Percentiles rank a stretch among this genome's conserved stretches.
These are phyloP conservation scores for Quercus alba DNA, from an alignment of 306 rosid genomes.

Conservation along the genomic window DNA sequence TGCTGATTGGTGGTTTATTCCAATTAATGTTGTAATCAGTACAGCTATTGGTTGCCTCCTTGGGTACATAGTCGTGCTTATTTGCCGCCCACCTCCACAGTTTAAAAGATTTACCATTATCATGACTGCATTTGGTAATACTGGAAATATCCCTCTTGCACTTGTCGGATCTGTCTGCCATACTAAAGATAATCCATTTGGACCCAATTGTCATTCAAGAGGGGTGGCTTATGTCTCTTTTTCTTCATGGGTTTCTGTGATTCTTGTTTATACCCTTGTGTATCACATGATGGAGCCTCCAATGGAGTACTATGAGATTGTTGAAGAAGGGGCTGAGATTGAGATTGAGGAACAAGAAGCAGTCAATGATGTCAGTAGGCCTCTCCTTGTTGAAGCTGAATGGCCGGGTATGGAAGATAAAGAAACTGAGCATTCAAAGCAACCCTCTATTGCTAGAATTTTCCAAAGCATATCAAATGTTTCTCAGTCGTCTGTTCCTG, in stretches of 20 bases:
- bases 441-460: conserved; percentile 66
- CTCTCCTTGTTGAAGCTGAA: conserved; percentile 90
- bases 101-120: conserved; percentile 62
- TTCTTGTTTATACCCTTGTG: conserved; percentile 82
- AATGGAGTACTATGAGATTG: conserved; percentile 57
- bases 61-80: conserved; percentile 60
- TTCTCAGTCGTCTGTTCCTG: conserved; percentile 48
- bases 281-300: conserved; percentile 99
- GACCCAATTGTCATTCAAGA: conserved; percentile 59
- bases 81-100: conserved; percentile 77
- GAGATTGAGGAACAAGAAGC: conserved; percentile 37
- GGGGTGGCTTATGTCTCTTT: conserved; percentile 92
- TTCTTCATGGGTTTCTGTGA: conserved; percentile 83
- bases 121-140: conserved; percentile 89
- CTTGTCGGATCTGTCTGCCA: conserved; percentile 81
- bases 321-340: conserved; percentile 40
- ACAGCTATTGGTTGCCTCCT: conserved; percentile 65
- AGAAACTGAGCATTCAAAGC: conserved; percentile 81
- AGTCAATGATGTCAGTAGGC: conserved; percentile 55
- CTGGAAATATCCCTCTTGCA: conserved; percentile 87
- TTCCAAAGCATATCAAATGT: conserved; percentile 52
- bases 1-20: conserved; percentile 81
- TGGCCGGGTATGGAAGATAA: conserved; percentile 97
- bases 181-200: conserved; percentile 64
- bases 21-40: conserved; percentile 69